Percentiles rank a stretch among this genome's conserved stretches.
phyloP scores from a whole-genome alignment of 2,329 filamentous ascomycete genomes.

The Hymenoscyphus fraxineus region DNA sequence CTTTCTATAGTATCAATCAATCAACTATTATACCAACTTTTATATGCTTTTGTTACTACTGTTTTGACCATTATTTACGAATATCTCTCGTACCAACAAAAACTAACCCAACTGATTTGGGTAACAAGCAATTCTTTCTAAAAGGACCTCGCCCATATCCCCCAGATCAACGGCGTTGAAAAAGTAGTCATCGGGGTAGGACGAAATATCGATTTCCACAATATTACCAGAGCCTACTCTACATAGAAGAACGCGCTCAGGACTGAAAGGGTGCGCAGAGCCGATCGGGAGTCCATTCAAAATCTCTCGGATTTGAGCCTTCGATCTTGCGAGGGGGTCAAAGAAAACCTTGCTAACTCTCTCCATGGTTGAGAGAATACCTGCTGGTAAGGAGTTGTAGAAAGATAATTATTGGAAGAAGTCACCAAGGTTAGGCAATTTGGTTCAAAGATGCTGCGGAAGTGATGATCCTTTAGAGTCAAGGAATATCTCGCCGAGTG shows the following conservation, averaged over 20 bases:
- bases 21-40: too few relatives aligned
- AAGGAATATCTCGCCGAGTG: too few relatives aligned
- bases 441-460: background rate
- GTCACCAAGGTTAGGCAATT: background rate
- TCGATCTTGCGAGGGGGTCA: slow-evolving; percentile 27
- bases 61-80: too few relatives aligned
- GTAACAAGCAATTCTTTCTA: slow-evolving; percentile 25
- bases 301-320: slow-evolving; percentile 22
- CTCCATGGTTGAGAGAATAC: slow-evolving; percentile 19
- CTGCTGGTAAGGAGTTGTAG: background rate
- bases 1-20: too few relatives aligned
- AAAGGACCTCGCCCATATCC: slow-evolving; percentile 26
- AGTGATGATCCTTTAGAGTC: background rate
- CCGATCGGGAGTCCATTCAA: slow-evolving; percentile 23
- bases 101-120: slow-evolving; percentile 5
- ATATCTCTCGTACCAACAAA: too few relatives aligned
- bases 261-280: slow-evolving; percentile 28
- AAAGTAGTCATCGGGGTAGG: slow-evolving; percentile 28
- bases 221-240: slow-evolving; percentile 19
- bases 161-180: slow-evolving; percentile 31
- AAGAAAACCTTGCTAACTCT: slow-evolving; percentile 28
- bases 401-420: background rate
- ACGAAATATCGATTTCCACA: slow-evolving; percentile 28
- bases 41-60: too few relatives aligned
- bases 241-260: slow-evolving; percentile 22